phyloP scores from a whole-genome alignment of 2,329 filamentous ascomycete genomes.

The Rutstroemia sp. region DNA sequence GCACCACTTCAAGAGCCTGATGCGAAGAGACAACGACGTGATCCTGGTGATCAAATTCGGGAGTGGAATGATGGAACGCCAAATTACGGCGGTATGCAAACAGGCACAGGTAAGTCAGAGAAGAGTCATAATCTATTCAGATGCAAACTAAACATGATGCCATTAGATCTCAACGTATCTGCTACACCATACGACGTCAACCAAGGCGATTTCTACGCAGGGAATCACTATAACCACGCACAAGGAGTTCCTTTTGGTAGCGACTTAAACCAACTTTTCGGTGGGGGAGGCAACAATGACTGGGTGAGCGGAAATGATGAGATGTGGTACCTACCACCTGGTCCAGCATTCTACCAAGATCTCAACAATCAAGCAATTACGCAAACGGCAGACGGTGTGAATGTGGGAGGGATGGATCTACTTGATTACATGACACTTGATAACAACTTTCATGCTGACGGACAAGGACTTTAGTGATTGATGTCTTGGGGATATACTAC shows the following conservation, averaged over 20 bases:
- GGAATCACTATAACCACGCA: conserved; percentile 28
- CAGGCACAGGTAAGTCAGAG: conserved; percentile 18
- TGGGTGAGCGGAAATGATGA: conserved; percentile 32
- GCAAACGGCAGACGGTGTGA: conserved; percentile 61
- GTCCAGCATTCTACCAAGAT: conserved; percentile 58
- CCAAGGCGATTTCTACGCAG: conserved; percentile 46
- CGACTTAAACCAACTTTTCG: conserved; percentile 24
- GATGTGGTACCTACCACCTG: conserved; percentile 61
- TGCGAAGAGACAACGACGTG: conserved; percentile 25
- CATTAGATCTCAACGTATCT: conserved; percentile 39
- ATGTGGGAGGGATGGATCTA: conserved; percentile 58
- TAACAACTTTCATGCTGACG: conserved; percentile 3
- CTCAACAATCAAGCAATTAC: conserved; percentile 55
- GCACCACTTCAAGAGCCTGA: conserved; percentile 25
- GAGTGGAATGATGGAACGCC: conserved; percentile 27
- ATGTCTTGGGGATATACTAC: no score
- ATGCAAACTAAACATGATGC: not conserved
- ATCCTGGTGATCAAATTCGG: conserved; percentile 19
- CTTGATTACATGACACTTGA: conserved; percentile 64
- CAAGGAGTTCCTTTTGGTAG: conserved; percentile 18
- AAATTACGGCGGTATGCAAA: conserved; percentile 17
- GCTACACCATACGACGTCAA: conserved; percentile 56
- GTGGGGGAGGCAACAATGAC: conserved; percentile 14
- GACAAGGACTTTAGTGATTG: not conserved
- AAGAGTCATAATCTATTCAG: not conserved